These are phyloP conservation scores for Reutealis trisperma DNA, from an alignment of 345 rosid species.

Conservation along the genomic window DNA sequence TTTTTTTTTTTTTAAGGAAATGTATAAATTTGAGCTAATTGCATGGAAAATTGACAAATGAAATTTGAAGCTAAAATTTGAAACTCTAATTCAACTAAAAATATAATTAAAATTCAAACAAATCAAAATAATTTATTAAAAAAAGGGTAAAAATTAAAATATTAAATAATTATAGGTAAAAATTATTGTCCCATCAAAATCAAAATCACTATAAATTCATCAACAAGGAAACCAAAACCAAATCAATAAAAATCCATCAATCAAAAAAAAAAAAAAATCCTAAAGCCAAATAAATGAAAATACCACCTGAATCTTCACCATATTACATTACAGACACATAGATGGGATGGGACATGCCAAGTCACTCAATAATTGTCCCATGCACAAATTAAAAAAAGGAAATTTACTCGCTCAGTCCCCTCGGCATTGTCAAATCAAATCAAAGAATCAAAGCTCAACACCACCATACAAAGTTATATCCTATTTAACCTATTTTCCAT, in stretches of 20 bases:
- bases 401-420: no score
- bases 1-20: no score
- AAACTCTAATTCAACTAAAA: no score
- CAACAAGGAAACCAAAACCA: not conserved
- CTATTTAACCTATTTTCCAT: not conserved
- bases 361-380: not conserved
- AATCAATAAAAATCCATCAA: not conserved
- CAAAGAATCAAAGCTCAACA: not conserved
- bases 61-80: no score
- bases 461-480: not conserved
- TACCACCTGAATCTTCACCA: not conserved
- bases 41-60: no score
- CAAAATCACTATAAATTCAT: not conserved
- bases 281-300: not conserved
- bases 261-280: not conserved
- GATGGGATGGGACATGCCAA: not conserved
- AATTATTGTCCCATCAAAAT: not conserved
- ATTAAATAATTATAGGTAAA: no score
- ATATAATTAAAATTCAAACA: no score
- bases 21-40: no score
- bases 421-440: no score
- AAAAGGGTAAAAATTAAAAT: no score
- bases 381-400: no score
- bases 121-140: no score
- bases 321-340: not conserved